These are phyloP conservation scores for Apiotrichum brassicae DNA, from an alignment of 1,284 basidiomycete genomes.

Conservation along the genomic window DNA sequence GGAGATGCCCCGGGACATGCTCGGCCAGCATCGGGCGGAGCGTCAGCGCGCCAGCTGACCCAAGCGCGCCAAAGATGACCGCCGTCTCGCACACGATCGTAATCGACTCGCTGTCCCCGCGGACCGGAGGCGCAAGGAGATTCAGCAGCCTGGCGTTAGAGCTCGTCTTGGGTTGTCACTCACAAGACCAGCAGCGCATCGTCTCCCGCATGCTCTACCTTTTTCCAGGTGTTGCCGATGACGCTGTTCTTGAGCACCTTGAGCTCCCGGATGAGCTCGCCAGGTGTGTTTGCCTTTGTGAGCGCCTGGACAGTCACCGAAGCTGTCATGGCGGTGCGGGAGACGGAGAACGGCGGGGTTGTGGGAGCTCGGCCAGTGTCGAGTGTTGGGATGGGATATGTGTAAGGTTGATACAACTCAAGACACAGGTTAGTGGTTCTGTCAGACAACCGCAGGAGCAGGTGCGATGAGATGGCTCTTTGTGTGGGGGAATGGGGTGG, in stretches of 20 bases:
- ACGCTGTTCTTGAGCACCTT: conserved; percentile 46
- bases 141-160: conserved; percentile 17
- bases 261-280: conserved; percentile 26
- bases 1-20: conserved; percentile 22
- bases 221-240: conserved; percentile 46
- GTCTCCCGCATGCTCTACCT: conserved; percentile 42
- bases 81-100: conserved; percentile 39
- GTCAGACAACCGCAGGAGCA: too few relatives aligned
- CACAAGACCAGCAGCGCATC: conserved; percentile 30
- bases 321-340: conserved; percentile 9
- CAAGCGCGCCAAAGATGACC: conserved; percentile 44
- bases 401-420: too few relatives aligned
- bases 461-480: too few relatives aligned
- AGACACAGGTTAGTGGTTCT: too few relatives aligned
- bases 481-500: too few relatives aligned
- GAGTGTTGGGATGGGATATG: too few relatives aligned
- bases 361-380: too few relatives aligned
- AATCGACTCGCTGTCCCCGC: conserved; percentile 4
- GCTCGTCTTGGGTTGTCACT: conserved; percentile 4
- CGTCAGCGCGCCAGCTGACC: conserved; percentile 38
- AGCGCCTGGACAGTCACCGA: conserved; percentile 12
- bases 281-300: conserved; percentile 1
- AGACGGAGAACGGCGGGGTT: not conserved
- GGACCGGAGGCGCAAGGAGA: conserved; percentile 13
- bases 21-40: conserved; percentile 29